phyloP scores from a whole-genome alignment of 2,329 filamentous ascomycete species.

The Scedosporium apiospermum region DNA sequence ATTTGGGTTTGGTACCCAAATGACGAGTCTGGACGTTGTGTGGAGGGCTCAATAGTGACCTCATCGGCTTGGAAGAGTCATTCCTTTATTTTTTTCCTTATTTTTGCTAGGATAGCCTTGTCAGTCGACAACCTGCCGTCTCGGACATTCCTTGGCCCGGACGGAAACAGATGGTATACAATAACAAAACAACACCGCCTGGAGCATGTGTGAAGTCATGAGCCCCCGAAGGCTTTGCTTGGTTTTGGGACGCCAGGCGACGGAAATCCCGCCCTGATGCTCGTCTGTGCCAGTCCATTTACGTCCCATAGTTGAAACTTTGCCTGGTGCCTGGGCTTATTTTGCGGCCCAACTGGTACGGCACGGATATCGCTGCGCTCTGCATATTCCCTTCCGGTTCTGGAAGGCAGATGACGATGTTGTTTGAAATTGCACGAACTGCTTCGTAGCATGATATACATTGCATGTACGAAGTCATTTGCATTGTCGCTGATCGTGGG shows the following conservation, averaged over 20 bases:
- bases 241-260: not conserved
- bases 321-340: too few species aligned
- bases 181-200: not conserved
- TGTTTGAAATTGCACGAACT: too few species aligned
- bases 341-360: too few species aligned
- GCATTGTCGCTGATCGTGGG: too few species aligned
- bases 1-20: not conserved
- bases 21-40: not conserved
- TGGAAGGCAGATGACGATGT: too few species aligned
- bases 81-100: not conserved
- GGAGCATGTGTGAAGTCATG: not conserved
- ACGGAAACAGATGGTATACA: not conserved
- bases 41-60: not conserved
- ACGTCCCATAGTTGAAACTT: too few species aligned
- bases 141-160: not conserved
- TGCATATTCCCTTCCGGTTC: too few species aligned
- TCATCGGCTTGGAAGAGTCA: not conserved
- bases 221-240: not conserved
- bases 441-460: too few species aligned
- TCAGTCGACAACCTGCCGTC: not conserved
- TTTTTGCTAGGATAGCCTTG: not conserved
- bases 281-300: too few species aligned
- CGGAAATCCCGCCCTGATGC: too few species aligned
- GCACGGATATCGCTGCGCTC: too few species aligned
- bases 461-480: too few species aligned